Conservation (phyloP, 2,329 filamentous ascomycete genomes). For the Mycosphaerella arachidis region DNA sequence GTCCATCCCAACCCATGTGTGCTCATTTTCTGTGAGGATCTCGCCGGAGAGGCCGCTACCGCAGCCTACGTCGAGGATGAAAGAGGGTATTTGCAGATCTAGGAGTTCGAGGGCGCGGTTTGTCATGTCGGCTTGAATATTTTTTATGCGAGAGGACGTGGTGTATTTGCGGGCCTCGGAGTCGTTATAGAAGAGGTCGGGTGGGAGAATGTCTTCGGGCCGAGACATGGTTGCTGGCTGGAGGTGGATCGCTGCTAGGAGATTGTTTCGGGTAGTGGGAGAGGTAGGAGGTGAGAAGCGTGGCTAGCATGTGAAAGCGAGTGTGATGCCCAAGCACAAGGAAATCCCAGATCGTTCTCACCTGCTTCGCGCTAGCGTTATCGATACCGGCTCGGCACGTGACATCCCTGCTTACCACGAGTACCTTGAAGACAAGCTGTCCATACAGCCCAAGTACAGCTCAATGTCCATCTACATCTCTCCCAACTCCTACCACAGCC, state of each 20-base stretch:
- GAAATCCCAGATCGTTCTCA: not conserved
- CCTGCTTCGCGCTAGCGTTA: not conserved
- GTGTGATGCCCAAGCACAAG: not conserved
- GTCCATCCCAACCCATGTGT: slow-evolving; percentile 97
- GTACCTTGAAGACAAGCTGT: not conserved
- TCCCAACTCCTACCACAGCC: not conserved
- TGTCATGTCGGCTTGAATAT: slow-evolving; percentile 93
- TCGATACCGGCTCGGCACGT: slow-evolving; percentile 1
- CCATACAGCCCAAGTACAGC: too few relatives aligned
- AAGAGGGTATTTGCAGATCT: slow-evolving; percentile 68
- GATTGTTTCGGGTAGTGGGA: not conserved
- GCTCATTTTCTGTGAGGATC: slow-evolving; percentile 75
- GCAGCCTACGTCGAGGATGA: slow-evolving; percentile 96
- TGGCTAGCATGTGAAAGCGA: not conserved
- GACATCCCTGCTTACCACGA: not conserved
- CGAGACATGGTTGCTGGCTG: slow-evolving; percentile 69
- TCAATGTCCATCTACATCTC: not conserved
- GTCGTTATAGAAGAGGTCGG: slow-evolving; percentile 97
- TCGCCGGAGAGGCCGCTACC: slow-evolving; percentile 92
- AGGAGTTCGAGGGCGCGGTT: slow-evolving; percentile 88
- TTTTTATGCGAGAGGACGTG: slow-evolving; percentile 89
- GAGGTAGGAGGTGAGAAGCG: not conserved
- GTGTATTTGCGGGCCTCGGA: slow-evolving; percentile 95
- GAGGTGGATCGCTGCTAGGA: not conserved
- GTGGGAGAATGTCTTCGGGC: slow-evolving; percentile 77